Evolutionary conservation across 495 filamentous ascomycete genomes (phyloP).

Genomic region (Penicillium fimorum): DNA sequence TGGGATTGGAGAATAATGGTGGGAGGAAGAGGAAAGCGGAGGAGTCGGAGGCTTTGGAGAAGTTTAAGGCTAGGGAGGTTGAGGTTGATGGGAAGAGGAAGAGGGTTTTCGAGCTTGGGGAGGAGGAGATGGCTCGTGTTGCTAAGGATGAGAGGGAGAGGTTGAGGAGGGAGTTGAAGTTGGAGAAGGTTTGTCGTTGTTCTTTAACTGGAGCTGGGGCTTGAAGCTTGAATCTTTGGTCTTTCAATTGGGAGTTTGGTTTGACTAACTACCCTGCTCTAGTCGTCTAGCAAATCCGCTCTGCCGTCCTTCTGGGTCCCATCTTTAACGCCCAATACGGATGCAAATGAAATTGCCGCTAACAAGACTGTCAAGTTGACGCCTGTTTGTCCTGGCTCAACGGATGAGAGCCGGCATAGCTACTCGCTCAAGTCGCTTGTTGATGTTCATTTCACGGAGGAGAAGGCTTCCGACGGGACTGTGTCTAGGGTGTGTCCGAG

Average conservation of each 20-base stretch:
- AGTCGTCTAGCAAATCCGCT: constrained; percentile 61
- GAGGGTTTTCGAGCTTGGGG: constrained; percentile 73
- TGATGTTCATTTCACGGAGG: constrained; percentile 75
- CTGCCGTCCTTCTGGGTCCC: constrained; percentile 95
- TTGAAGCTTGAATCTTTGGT: background rate
- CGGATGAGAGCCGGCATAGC: constrained; percentile 63
- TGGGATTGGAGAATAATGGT: constrained; percentile 37
- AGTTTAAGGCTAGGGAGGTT: constrained; percentile 34
- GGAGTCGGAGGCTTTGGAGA: constrained; percentile 18
- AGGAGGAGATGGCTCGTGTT: constrained; percentile 71
- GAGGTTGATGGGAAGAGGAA: constrained; percentile 48
- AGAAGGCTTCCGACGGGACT: constrained; percentile 52
- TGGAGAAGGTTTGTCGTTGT: constrained; percentile 60
- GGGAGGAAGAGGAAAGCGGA: constrained; percentile 1
- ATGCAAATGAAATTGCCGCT: constrained; percentile 47
- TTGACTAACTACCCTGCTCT: constrained; percentile 14
- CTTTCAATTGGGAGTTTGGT: background rate
- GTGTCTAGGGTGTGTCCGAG: constrained; percentile 74
- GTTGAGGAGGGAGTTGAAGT: constrained; percentile 64
- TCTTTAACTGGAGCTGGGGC: background rate
- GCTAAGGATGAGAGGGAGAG: constrained; percentile 67
- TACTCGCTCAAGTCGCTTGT: constrained; percentile 84
- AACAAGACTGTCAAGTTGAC: constrained; percentile 65
- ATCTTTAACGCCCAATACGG: constrained; percentile 67
- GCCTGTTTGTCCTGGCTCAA: constrained; percentile 79